A percentile compares a stretch with the other conserved stretches of the same genome.
Conservation (phyloP, 495 filamentous ascomycete genomes). For the Penicillium alfredii region DNA sequence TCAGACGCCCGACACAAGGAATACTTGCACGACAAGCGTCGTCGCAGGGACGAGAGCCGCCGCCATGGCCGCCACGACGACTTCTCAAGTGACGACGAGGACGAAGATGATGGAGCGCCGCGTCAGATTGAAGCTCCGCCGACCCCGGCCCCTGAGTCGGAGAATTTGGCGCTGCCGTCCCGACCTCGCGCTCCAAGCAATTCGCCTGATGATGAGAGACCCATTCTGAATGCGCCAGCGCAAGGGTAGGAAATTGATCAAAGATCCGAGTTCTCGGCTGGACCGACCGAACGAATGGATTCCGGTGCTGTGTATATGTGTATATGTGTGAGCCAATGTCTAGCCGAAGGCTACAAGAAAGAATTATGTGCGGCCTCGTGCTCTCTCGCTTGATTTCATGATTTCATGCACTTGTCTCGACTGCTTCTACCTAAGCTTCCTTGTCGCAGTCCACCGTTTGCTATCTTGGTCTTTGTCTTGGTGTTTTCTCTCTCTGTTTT, state of each 20-base stretch:
- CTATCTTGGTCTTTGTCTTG: too few relatives aligned
- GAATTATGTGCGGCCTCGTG: too few relatives aligned
- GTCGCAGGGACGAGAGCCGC: slow-evolving; percentile 25
- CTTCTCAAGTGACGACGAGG: slow-evolving; percentile 33
- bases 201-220: slow-evolving; percentile 8
- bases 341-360: not conserved
- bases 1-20: slow-evolving; percentile 35
- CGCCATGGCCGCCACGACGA: slow-evolving; percentile 28
- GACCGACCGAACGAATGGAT: too few relatives aligned
- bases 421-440: too few relatives aligned
- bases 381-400: too few relatives aligned
- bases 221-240: slow-evolving; percentile 8
- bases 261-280: too few relatives aligned
- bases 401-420: too few relatives aligned
- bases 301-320: too few relatives aligned
- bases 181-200: slow-evolving; percentile 14
- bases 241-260: too few relatives aligned
- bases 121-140: slow-evolving; percentile 31
- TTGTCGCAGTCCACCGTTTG: too few relatives aligned
- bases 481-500: not conserved
- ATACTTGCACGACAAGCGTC: slow-evolving; percentile 30
- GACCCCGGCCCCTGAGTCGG: slow-evolving; percentile 7
- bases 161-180: slow-evolving; percentile 13
- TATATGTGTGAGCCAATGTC: too few relatives aligned
- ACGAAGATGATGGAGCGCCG: slow-evolving; percentile 25